Percentiles rank a stretch among this genome's conserved stretches.
Conservation (phyloP, 768 basidiomycete species). For the Lactarius hatsudake region DNA sequence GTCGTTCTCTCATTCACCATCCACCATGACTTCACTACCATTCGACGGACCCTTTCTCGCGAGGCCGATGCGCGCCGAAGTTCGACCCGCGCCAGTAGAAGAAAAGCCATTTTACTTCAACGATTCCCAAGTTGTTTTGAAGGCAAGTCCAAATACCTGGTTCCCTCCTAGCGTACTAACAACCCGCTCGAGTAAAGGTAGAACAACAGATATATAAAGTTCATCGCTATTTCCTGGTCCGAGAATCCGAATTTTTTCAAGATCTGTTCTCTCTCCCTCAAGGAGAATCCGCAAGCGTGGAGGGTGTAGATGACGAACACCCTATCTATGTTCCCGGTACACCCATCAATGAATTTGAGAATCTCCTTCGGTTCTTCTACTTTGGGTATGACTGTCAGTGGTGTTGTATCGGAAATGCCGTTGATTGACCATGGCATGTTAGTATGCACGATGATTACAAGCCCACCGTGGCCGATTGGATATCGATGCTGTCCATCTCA, state of each 20-base stretch:
- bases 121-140: slow-evolving; percentile 13
- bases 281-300: slow-evolving; percentile 20
- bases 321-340: slow-evolving; percentile 26
- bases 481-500: slow-evolving; percentile 24
- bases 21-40: neutral
- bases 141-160: neutral
- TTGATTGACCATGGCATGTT: neutral
- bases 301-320: slow-evolving; percentile 28
- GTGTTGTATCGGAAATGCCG: neutral
- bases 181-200: slow-evolving; percentile 15
- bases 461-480: slow-evolving; percentile 21
- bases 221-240: slow-evolving; percentile 25
- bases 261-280: slow-evolving; percentile 25
- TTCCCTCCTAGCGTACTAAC: neutral
- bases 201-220: slow-evolving; percentile 28
- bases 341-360: slow-evolving; percentile 21
- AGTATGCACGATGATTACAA: slow-evolving; percentile 23
- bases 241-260: slow-evolving; percentile 27
- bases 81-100: too few species aligned
- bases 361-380: slow-evolving; percentile 28
- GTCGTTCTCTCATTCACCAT: neutral
- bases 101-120: neutral
- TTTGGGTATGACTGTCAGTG: slow-evolving; percentile 18
- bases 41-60: too few species aligned
- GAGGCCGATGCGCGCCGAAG: too few species aligned